Percentiles rank a stretch among this genome's conserved stretches.
Conservation (phyloP, 2,329 filamentous ascomycete species). For the Fusarium hostae region DNA sequence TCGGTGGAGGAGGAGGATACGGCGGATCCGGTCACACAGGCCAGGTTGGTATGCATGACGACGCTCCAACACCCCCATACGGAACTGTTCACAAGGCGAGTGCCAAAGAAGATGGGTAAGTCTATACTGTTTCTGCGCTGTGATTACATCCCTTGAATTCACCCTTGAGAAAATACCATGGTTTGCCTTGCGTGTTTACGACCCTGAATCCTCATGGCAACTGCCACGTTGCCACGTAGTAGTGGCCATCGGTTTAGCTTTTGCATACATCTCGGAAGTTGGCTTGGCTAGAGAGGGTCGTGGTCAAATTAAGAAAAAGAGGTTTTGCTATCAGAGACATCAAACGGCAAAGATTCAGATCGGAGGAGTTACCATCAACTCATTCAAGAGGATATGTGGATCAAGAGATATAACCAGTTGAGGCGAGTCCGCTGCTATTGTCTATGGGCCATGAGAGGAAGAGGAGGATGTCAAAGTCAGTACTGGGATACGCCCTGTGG, state of each 20-base stretch:
- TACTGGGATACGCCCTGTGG: conserved; percentile 45
- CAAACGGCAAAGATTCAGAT: conserved; percentile 40
- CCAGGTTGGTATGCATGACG: conserved; percentile 46
- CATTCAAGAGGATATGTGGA: conserved; percentile 39
- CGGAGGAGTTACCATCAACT: conserved; percentile 39
- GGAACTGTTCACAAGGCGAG: conserved; percentile 66
- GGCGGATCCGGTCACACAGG: conserved; percentile 46
- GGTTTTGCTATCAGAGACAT: conserved; percentile 40
- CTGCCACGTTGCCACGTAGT: conserved; percentile 31
- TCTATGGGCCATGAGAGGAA: conserved; percentile 37
- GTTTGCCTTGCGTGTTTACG: conserved; percentile 24
- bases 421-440: conserved; percentile 34
- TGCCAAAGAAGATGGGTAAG: conserved; percentile 66
- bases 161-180: conserved; percentile 15
- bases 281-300: conserved; percentile 46
- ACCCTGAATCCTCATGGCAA: conserved; percentile 34
- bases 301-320: conserved; percentile 43
- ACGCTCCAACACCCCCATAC: conserved; percentile 47
- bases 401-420: conserved; percentile 40
- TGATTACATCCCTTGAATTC: conserved; percentile 38
- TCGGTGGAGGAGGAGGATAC: conserved; percentile 57
- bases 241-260: conserved; percentile 35
- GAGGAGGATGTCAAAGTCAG: conserved; percentile 44
- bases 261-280: conserved; percentile 38
- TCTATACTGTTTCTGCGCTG: conserved; percentile 39